Base-by-base conservation (phyloP, 768 basidiomycete species). In the Kwoniella pini region DNA sequence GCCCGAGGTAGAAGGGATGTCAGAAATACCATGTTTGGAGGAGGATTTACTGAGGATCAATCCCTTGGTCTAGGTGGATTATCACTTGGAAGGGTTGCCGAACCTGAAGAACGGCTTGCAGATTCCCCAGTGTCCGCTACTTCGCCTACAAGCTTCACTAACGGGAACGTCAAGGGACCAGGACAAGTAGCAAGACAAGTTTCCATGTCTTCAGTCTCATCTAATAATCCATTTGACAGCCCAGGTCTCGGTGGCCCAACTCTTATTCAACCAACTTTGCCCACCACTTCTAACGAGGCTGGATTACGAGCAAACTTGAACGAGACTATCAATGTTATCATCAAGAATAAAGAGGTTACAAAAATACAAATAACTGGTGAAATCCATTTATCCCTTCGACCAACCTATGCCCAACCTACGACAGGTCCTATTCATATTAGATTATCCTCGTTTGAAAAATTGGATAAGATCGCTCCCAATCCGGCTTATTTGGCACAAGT, bases 381-480 rank as follows among this genome's bases (percentile, higher is more conserved):
- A 43, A 74, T 82, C 26, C 64, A 71, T 19, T 46, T 80, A 11
- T 64, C 70, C 10, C 54, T 72, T 24, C 54, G 50, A 10, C 40
- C 61, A 1, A 49, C 40, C 3, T n/a, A 38, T 17, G 21, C 38
- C 7, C 33, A 54, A 4, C 36, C 62, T 12, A 30, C 62, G 17
- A 39, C 61, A 55, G 69, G 64, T 11, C 75, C 75, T 1, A 64
- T 80, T 57, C 70, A 73, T 54, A 69, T 81, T 51, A 72, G 76
- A 12, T 54, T 82, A 31, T 70, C 69, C 4, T 54, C 65, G 9
- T 79, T 79, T 51, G 79, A 80, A 53, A 60, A 60, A 17, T 63
- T 80, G n/a, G 80, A 81, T 39, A 82, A 81, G 63, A 75, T 78
- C n/a, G 80, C 79, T 5, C 80, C 80, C 2, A 82, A 82, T 61